A percentile compares a stretch with the other conserved stretches of the same genome.
phyloP scores from a whole-genome alignment of 139 green algal species.

The Coccomyxa sp. region DNA sequence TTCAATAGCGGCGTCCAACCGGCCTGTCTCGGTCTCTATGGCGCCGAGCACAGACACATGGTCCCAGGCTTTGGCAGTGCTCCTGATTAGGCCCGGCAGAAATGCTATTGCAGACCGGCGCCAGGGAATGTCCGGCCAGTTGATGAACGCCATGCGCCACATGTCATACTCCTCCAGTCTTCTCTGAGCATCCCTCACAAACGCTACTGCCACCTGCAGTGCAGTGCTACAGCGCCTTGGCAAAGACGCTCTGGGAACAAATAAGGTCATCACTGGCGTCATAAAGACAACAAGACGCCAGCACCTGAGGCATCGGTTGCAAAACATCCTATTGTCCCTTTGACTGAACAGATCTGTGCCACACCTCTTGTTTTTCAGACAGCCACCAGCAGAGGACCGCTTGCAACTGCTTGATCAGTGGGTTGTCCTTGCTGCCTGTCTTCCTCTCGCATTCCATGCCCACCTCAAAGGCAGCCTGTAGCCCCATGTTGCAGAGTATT shows the following conservation, averaged over 20 bases:
- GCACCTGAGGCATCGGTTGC: not conserved
- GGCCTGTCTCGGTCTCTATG: not conserved
- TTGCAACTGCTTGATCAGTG: not conserved
- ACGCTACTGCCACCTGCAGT: not conserved
- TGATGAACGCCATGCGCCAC: not conserved
- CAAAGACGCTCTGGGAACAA: not conserved
- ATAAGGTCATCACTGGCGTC: not conserved
- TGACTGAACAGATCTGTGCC: too few species aligned
- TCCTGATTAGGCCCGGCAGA: not conserved
- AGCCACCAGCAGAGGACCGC: not conserved
- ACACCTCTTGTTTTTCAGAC: not conserved
- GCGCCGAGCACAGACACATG: not conserved
- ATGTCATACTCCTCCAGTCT: not conserved
- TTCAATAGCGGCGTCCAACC: not conserved
- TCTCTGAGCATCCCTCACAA: not conserved
- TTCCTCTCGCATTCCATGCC: not conserved
- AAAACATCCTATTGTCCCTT: not conserved
- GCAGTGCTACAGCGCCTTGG: not conserved
- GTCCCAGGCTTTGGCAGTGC: not conserved
- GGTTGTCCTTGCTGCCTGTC: not conserved
- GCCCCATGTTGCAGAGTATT: not conserved
- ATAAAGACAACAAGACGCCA: not conserved
- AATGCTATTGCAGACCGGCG: slow-evolving; percentile 1
- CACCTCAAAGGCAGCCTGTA: not conserved
- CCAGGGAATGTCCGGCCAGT: not conserved